Base-by-base conservation (phyloP, 768 basidiomycete genomes). In the Panaeolus cyanescens region DNA sequence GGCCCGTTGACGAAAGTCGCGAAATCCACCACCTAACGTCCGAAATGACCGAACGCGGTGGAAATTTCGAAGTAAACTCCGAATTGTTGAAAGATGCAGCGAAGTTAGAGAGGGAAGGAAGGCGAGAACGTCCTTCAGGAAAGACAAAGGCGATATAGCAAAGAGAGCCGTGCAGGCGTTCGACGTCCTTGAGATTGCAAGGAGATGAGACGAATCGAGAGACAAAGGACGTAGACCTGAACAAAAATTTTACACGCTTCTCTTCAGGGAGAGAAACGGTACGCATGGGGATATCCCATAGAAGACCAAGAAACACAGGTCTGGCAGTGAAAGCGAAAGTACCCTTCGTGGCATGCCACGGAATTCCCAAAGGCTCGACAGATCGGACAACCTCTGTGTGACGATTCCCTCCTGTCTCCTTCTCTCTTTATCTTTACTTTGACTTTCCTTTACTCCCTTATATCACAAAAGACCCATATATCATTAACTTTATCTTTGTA, bases 221-320 rank as follows among this genome's bases (percentile, higher is more conserved):
- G 30, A 69, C 42, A 54, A 71, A 71, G 3, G 13, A 36, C 1
- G 28, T 13, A 9, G 67, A 58, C 1, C 69, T 50, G 3, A 40
- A 33, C 4, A 70, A 64, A 61, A 72, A 75, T 37, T 74, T 76
- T 4, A 65, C 30, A 0, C 65, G 61, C 42, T 77, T 79, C n/a
- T 54, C 37, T 20, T 72, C 67, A 0, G 74, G 74, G 9, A 80
- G 68, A 4, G 65, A 62, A 4, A 80, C 75, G 0, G 32, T 57
- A 12, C 64, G 65, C 0, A 32, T 5, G 1, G 33, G 45, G 13
- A 79, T 55, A 59, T 75, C 64, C 78, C 77, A 79, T 0, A 63
- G 56, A 59, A 79, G 74, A 2, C 77, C 75, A 17, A 77, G 70
- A 57, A 74, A 79, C 1, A 55, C 66, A 5, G 66, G 66, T 1